Evolutionary conservation across 1,284 basidiomycete species (phyloP).

Genomic region (Sporisorium exsertum): DNA sequence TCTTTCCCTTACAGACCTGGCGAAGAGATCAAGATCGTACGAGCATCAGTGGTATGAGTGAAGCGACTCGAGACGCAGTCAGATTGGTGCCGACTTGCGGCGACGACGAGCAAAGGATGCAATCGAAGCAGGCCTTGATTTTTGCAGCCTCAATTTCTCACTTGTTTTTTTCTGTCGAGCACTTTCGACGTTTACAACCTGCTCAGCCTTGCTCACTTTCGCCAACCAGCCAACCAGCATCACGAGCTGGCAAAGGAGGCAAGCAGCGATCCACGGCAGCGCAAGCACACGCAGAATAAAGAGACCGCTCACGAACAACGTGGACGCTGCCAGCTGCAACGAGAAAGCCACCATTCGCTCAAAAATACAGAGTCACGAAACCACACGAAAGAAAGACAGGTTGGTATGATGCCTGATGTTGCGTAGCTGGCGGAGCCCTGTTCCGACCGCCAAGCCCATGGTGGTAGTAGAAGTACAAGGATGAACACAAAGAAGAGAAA

Average conservation of each 20-base stretch:
- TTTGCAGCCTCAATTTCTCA: conserved; percentile 17
- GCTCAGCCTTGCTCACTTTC: neutral
- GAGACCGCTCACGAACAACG: neutral
- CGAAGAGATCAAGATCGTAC: conserved; percentile 50
- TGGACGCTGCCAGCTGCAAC: neutral
- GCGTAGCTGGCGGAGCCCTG: conserved; percentile 55
- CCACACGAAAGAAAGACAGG: conserved; percentile 20
- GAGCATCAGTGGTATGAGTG: conserved; percentile 21
- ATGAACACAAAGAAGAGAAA: conserved; percentile 53
- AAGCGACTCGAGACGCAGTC: neutral
- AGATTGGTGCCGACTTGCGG: neutral
- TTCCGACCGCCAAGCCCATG: conserved; percentile 58
- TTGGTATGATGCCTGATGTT: conserved; percentile 58
- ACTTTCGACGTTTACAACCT: neutral
- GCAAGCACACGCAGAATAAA: neutral
- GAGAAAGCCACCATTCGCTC: neutral
- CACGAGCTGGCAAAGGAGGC: neutral
- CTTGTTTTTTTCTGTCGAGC: neutral
- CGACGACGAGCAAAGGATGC: neutral
- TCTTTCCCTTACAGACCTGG: conserved; percentile 14
- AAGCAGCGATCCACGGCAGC: neutral
- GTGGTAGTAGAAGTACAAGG: conserved; percentile 60
- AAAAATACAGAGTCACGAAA: conserved; percentile 2
- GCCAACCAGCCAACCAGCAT: too few species aligned
- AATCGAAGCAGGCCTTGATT: neutral